Evolutionary conservation across 2,329 filamentous ascomycete genomes (phyloP).

Genomic region (Diaporthe aspalathi): DNA sequence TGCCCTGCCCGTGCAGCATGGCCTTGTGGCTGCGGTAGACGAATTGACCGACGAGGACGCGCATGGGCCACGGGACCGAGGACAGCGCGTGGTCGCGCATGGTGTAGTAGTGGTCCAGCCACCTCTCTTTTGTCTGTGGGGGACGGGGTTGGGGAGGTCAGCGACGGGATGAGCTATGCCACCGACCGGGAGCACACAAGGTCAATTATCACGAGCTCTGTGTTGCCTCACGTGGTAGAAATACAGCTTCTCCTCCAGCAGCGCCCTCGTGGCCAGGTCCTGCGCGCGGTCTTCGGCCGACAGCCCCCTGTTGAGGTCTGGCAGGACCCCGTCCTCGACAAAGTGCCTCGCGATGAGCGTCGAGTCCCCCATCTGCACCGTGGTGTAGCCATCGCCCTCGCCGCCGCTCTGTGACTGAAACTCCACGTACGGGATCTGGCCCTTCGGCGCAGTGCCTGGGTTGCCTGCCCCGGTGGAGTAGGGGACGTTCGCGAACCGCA

Average conservation of each 20-base stretch:
- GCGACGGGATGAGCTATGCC: too few relatives aligned
- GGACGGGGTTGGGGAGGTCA: background rate
- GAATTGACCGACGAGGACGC: slow-evolving; percentile 62
- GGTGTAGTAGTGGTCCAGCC: slow-evolving; percentile 68
- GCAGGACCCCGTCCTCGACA: slow-evolving; percentile 52
- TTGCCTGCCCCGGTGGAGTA: slow-evolving; percentile 62
- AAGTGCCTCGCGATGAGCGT: slow-evolving; percentile 64
- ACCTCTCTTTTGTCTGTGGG: slow-evolving; percentile 61
- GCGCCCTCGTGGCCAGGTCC: slow-evolving; percentile 63
- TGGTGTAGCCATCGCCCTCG: background rate
- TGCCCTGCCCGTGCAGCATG: slow-evolving; percentile 68
- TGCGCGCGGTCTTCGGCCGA: slow-evolving; percentile 52
- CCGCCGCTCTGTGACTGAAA: slow-evolving; percentile 40
- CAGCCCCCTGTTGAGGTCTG: slow-evolving; percentile 61
- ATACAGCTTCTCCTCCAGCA: slow-evolving; percentile 71
- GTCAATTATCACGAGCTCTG: background rate
- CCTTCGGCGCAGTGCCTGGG: slow-evolving; percentile 58
- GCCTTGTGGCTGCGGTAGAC: slow-evolving; percentile 55
- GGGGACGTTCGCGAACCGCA: slow-evolving; percentile 62
- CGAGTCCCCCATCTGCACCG: slow-evolving; percentile 60
- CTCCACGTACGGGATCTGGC: slow-evolving; percentile 71
- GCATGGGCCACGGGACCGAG: slow-evolving; percentile 63
- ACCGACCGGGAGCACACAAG: too few relatives aligned
- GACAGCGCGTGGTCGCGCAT: slow-evolving; percentile 66
- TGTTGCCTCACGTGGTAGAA: slow-evolving; percentile 61